Base-by-base conservation (phyloP, 140 eudicot species). In the Flaveria floridana region DNA sequence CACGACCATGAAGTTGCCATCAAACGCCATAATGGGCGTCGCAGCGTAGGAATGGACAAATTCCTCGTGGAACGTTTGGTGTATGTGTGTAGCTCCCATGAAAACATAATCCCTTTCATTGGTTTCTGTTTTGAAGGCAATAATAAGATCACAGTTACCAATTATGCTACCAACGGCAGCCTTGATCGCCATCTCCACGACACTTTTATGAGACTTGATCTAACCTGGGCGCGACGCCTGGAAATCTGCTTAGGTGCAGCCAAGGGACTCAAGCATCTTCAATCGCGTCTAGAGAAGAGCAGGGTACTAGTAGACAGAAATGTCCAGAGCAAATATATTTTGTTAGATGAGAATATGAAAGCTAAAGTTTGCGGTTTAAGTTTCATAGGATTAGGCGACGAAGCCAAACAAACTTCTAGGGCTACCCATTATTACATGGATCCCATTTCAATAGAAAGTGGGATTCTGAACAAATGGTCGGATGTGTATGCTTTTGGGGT, bases 61-160 rank as follows among this genome's bases (percentile, higher is more conserved):
- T 51, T 51, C 57, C 2, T 14, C 6, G 7, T 3, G 7, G 20
- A 51, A 6, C 57, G 18, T 15, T 15, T 13, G 57, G n/a, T 51
- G 20, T 3, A 3, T n/a, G 6, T n/a, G 18, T 4, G 57, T n/a
- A 13, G 16, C 57, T n/a, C 10, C 23, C 63, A 56, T 56, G 63
- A 56, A 56, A 56, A 56, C 63, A 56, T 56, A 14, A 56, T 18
- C 63, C 63, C 63, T 56, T 56, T 56, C 26, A 56, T 56, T 56
- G 57, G 57, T 51, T 51, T 13, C 20, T 51, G 57, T 51, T 15
- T 13, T 51, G 57, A 51, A 4, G 57, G 28, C 12, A 8, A 56
- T 6, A 6, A 56, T 0, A 56, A 16, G 63, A 56, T 56, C 20
- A 19, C 15, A 1, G 63, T 56, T 56, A 56, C 63, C 11, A 10